Percentiles rank a stretch among this genome's conserved stretches.
These are phyloP conservation scores for Hippophae tibetana DNA, from an alignment of 306 rosid species.

Conservation along the genomic window DNA sequence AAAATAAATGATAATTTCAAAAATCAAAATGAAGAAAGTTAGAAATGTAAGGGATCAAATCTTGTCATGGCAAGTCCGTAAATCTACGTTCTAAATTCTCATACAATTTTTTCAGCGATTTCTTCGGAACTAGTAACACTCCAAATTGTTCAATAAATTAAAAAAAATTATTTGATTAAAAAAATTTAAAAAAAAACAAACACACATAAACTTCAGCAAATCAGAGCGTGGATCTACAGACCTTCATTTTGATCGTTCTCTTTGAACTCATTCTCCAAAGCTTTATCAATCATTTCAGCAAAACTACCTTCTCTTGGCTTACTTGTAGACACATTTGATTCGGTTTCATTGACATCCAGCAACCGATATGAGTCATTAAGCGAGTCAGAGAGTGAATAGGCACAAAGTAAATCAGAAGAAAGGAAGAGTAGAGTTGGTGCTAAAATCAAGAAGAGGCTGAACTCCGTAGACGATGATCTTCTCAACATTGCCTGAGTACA, in stretches of 20 bases:
- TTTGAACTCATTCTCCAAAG: conserved; percentile 85
- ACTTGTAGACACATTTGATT: conserved; percentile 52
- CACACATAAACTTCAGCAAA: neutral
- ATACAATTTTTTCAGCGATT: no score
- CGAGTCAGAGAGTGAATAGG: conserved; percentile 27
- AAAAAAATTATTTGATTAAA: no score
- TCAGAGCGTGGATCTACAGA: conserved; percentile 30
- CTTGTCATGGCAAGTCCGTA: no score
- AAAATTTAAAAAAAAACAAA: no score
- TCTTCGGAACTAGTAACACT: no score
- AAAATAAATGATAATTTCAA: no score
- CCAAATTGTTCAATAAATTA: no score
- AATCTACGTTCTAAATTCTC: no score
- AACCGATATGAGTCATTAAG: conserved; percentile 45
- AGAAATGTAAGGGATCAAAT: no score
- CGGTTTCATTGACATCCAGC: conserved; percentile 43
- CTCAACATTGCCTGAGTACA: conserved; percentile 35
- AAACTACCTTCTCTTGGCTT: conserved; percentile 68
- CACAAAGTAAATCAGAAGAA: conserved; percentile 31
- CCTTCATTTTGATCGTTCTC: conserved; percentile 93
- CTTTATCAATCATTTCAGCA: conserved; percentile 92
- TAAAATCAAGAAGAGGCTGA: conserved; percentile 14
- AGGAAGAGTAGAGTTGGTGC: conserved; percentile 22
- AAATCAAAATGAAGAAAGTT: no score
- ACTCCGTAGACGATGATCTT: conserved; percentile 14